Base-by-base conservation (phyloP, 2,329 filamentous ascomycete genomes). In the Piedraia hortae region DNA sequence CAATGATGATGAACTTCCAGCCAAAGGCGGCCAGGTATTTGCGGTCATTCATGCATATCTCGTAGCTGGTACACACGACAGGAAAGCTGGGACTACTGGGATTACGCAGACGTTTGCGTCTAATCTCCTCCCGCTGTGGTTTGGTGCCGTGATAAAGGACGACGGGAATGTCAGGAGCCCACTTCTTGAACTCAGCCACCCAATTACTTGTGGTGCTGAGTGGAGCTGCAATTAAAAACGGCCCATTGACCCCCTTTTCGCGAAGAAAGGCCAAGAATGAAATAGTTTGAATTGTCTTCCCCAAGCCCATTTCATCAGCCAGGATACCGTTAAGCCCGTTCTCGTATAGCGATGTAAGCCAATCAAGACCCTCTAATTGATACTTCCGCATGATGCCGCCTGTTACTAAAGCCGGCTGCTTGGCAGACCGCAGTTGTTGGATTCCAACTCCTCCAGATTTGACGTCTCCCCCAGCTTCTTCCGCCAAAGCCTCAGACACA, bases 1-100 rank as follows among this genome's bases (percentile, higher is more conserved):
- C 82, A 28, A 97, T 89, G 32, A 97, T 85, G 37, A 97, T 91
- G 34, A 90, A 91, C 24, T 88, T 77, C 85, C 85, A 97, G 16
- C 78, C 70, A 25, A 89, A 82, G 26, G 71, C 69, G 0, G 66
- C 65, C 4, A 97, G 50, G 16, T 68, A 68, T 23, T 77, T 70
- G 16, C 74, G 65, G 39, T 97, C 85, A 34, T 77, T 69, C 47
- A 97, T 68, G 24, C 88, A 80, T 39, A 97, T 91, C 41, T 97
- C 85, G 35, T 93, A 93, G 17, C 71, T 88, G 0, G 85, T 97
- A 37, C 80, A 80, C 1, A 93, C 72, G 1, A 97, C 69, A 0
- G 85, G 85, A 29, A 93, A 97, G 20, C 69, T 59, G 2, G 58
- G 48, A 0, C 67, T 59, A 7, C 63, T 59, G 8, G 82, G 62